A percentile compares a stretch with the other conserved stretches of the same genome.
Evolutionary conservation across 805 yeast genomes (phyloP).

Genomic region (Candida sithepensis): DNA sequence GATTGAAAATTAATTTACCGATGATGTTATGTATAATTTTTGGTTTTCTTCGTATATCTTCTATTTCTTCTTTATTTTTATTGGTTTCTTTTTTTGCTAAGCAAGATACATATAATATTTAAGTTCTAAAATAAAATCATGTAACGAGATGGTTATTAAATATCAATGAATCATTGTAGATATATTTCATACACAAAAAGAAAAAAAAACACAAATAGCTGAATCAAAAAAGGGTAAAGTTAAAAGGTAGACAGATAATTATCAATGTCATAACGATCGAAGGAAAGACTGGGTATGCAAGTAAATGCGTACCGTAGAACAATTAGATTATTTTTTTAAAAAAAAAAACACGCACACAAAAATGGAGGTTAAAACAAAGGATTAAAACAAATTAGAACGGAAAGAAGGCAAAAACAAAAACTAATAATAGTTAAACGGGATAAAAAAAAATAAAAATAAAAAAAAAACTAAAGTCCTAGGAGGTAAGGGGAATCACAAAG

Average conservation of each 20-base stretch:
- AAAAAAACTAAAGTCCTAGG: not conserved
- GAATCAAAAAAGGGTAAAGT: not conserved
- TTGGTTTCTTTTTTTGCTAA: not conserved
- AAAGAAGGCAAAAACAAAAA: too few species aligned
- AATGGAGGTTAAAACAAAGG: too few species aligned
- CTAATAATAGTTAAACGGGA: not conserved
- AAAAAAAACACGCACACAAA: not conserved
- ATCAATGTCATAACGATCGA: not conserved
- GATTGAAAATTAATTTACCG: not conserved
- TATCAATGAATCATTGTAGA: not conserved
- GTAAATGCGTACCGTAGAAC: too few species aligned
- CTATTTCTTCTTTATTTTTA: too few species aligned
- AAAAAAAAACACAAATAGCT: too few species aligned
- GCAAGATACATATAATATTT: not conserved
- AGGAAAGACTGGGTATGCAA: not conserved
- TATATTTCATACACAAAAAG: not conserved
- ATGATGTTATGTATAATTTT: too few species aligned
- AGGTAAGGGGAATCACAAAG: not conserved
- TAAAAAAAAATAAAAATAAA: too few species aligned
- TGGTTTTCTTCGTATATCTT: too few species aligned
- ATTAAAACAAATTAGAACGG: too few species aligned
- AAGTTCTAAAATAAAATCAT: not conserved
- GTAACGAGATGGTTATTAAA: not conserved
- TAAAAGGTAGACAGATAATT: not conserved
- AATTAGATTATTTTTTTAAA: too few species aligned